Conservation (phyloP, 139 green algal species). For the Dunaliella primolecta region DNA sequence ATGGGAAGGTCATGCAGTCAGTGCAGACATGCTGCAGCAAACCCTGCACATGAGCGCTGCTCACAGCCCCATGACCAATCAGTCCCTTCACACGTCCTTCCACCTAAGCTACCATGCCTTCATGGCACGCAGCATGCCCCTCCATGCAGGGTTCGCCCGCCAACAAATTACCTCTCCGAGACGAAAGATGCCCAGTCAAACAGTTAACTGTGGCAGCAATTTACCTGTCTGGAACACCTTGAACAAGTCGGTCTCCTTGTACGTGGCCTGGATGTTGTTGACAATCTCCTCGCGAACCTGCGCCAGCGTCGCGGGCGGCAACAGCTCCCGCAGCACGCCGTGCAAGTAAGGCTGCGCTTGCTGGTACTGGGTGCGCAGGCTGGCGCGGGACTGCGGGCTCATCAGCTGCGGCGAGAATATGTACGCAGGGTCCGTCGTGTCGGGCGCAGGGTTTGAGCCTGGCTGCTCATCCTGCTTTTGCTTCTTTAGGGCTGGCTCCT, state of each 20-base stretch:
- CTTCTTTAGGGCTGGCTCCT: background rate
- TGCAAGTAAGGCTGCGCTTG: conserved; percentile 54
- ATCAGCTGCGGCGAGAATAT: conserved; percentile 1
- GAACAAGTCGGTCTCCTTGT: conserved; percentile 93
- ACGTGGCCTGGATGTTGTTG: conserved; percentile 76
- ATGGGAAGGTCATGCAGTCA: too few species aligned
- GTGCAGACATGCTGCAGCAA: too few species aligned
- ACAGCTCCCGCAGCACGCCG: conserved; percentile 32
- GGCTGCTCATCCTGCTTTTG: background rate
- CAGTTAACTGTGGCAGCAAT: background rate
- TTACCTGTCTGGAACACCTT: conserved; percentile 83
- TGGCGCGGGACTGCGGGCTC: background rate
- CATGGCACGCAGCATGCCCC: background rate
- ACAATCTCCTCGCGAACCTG: conserved; percentile 73
- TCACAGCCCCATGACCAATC: too few species aligned
- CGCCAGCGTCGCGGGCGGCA: too few species aligned
- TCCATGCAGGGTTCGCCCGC: too few species aligned
- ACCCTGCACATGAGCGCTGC: too few species aligned
- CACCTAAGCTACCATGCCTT: background rate
- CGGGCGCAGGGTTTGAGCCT: too few species aligned
- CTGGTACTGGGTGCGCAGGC: background rate
- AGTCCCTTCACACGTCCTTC: too few species aligned
- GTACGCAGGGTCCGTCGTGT: background rate
- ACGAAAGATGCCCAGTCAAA: too few species aligned
- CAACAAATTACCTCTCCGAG: too few species aligned